Base-by-base conservation (phyloP, 2,329 filamentous ascomycete species). In the Fusarium equiseti region DNA sequence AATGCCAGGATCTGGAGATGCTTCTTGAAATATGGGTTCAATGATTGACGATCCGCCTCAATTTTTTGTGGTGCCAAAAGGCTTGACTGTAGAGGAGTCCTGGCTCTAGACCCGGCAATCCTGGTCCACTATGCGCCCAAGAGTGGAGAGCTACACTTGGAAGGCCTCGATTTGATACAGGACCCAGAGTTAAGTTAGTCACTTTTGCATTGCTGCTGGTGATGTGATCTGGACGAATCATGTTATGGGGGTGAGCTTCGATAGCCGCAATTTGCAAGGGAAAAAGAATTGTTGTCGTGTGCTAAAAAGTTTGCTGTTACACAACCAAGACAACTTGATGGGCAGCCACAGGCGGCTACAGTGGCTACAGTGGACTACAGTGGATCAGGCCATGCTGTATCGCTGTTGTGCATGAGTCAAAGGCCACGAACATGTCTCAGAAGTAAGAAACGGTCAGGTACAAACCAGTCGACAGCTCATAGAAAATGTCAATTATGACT, bases 111-210 rank as follows among this genome's bases (percentile, higher is more conserved):
- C 44, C 27, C 20, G 26, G 29, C 6, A 38, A 38, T 35, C 20
- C 13, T 35, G 27, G 29, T 16, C 44, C 40, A 56, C 51, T 42
- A 20, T 13, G 13, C 51, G 57, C 63, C 67, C 52, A 64, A 64
- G 31, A 50, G 68, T 70, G 68, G 68, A 71, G 56, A 49, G 35
- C 31, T 11, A 16, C 11, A 67, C 52, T 32, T 66, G 61, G 65
- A 54, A 43, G 68, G 68, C 68, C 67, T 71, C 67, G 64, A 64
- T 64, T 63, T 55, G 27, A 22, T 22, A 52, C 12, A 32, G 61
- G 54, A 26, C 61, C 48, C 22, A 43, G 32, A 42, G 40, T 53
- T 54, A 31, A 50, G 38, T 55, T 68, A 45, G 53, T 68, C 51
- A 66, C 26, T 62, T 50, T 52, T 20, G 24, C 22, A 27, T 52